A percentile compares a stretch with the other conserved stretches of the same genome.
phyloP scores from a whole-genome alignment of 2,329 filamentous ascomycete genomes.

The Camillea tinctor region DNA sequence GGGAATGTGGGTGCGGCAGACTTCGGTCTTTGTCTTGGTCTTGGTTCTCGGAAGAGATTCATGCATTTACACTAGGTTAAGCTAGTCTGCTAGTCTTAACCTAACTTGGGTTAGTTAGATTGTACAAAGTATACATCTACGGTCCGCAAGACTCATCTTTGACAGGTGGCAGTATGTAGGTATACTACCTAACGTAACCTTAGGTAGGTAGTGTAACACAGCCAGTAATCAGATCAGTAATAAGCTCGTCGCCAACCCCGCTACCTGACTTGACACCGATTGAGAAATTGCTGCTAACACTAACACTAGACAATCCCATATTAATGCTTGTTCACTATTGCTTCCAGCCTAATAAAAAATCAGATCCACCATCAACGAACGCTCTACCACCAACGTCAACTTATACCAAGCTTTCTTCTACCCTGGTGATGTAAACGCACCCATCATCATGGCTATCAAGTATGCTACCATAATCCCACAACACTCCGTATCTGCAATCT shows the following conservation, averaged over 20 bases:
- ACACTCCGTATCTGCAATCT: constrained; percentile 6
- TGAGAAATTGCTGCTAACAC: neutral
- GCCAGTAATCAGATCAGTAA: too few species aligned
- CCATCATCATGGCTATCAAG: constrained; percentile 50
- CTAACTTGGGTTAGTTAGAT: too few species aligned
- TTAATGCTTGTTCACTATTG: neutral
- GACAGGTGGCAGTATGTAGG: neutral
- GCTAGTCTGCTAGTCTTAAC: too few species aligned
- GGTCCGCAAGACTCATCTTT: neutral
- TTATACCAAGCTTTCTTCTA: constrained; percentile 7
- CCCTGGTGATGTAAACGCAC: constrained; percentile 27
- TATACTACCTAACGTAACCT: too few species aligned
- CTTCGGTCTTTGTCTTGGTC: neutral
- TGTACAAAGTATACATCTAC: too few species aligned
- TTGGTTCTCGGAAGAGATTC: too few species aligned
- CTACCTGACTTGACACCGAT: neutral
- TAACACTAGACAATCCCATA: too few species aligned
- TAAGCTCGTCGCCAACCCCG: neutral
- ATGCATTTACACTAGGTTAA: neutral
- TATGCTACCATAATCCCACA: constrained; percentile 33
- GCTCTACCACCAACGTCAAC: constrained; percentile 6
- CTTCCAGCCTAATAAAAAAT: neutral
- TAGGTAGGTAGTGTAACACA: too few species aligned
- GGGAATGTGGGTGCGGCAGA: neutral
- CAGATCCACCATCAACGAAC: neutral